Base-by-base conservation (phyloP, 2,329 filamentous ascomycete genomes). In the Aspergillus puulaauensis region DNA sequence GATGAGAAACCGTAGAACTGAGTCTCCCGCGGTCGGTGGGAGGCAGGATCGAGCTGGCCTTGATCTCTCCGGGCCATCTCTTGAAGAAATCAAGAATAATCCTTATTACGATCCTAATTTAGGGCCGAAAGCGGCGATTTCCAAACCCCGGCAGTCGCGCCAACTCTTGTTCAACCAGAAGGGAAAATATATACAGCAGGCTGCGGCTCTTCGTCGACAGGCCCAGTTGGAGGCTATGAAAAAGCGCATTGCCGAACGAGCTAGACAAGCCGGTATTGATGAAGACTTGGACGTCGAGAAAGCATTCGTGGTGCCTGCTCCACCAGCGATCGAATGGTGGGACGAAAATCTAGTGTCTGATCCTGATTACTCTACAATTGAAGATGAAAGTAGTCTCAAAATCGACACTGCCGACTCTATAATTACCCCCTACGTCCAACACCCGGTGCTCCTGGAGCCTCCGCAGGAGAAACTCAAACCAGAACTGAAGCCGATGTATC, bases 101-200 rank as follows among this genome's bases (percentile, higher is more conserved):
- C 92, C 93, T 0, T 97, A 96, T 72, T 93, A 89, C 64, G 91
- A 96, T 67, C 82, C 88, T 7, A 88, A 79, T 63, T 75, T 87
- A 12, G 82, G 84, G n/a, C 78, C 82, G 4, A 86, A 88, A 56
- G 81, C 82, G 63, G 78, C 79, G 54, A 69, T 77, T 61, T 80
- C 74, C 68, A 90, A 88, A 66, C 80, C 83, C 39, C 84, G 92
- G 51, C 83, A 90, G 62, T 84, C 91, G 11, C 87, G 90, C 59
- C 87, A 90, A 63, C 82, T 99, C 17, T 79, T 91, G 12, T 98
- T 99, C 80, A 96, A 97, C 68, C 88, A 93, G 66, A 96, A 96
- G 74, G 95, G 95, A 53, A 98, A 98, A 82, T 98, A 96, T 70
- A 96, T 98, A 59, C 89, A 92, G 63, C 93, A 98, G 76, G 95